These are phyloP conservation scores for Mrakia blollopis DNA, from an alignment of 768 basidiomycete genomes.

Conservation along the genomic window DNA sequence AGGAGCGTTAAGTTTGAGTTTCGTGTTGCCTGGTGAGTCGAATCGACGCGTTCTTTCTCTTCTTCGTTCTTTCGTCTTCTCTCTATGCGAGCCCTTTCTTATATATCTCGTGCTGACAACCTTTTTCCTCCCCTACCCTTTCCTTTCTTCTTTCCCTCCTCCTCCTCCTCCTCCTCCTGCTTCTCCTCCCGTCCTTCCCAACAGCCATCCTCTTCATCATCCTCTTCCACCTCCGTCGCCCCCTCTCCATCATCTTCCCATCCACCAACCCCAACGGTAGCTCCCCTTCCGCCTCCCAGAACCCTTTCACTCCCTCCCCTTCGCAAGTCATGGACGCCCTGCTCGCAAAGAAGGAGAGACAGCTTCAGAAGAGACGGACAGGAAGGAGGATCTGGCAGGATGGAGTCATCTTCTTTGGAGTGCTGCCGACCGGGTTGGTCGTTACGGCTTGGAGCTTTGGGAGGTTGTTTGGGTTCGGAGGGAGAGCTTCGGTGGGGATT, in stretches of 20 bases:
- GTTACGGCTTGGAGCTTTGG: conserved; percentile 59
- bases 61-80: no score
- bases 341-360: conserved; percentile 76
- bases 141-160: not conserved
- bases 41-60: not conserved
- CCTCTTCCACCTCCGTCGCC: conserved; percentile 76
- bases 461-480: conserved; percentile 46
- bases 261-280: conserved; percentile 29
- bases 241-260: conserved; percentile 69
- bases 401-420: conserved; percentile 69
- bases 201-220: conserved; percentile 14
- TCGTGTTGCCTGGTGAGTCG: conserved; percentile 24
- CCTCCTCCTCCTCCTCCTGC: not conserved
- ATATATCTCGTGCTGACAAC: not conserved
- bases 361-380: conserved; percentile 68
- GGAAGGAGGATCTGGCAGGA: conserved; percentile 75
- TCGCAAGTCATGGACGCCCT: conserved; percentile 53
- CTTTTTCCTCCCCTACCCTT: not conserved
- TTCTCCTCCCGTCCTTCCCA: not conserved
- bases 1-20: conserved; percentile 11
- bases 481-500: not conserved
- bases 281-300: conserved; percentile 6
- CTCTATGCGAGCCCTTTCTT: not conserved
- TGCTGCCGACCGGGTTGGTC: conserved; percentile 58
- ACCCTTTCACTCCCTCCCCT: conserved; percentile 34